Evolutionary conservation across 768 basidiomycete species (phyloP), one percentile per base, ranked within the genome.

Genomic region (Russula sp.): DNA sequence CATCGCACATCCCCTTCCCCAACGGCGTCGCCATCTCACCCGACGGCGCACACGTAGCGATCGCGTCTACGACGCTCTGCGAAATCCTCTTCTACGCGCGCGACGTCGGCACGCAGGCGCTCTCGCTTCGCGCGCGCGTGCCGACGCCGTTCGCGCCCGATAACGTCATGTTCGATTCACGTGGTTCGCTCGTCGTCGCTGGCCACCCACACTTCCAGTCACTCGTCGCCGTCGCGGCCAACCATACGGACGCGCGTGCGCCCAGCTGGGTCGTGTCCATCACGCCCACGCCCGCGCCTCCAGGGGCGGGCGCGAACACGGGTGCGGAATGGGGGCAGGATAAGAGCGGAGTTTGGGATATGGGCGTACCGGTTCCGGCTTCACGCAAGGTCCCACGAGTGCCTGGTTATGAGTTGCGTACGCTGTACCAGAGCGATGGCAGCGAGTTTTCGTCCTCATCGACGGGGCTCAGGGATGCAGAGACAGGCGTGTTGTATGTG

Each of bases 381-480:
- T 75, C 70, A 58, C 69, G 68, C 48, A 77, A 79, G 49, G 76
- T 79, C 0, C 69, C 76, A 0, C 66, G 69, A 16, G 69, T 74
- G 32, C 64, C 63, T 10, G 73, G 73, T 2, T 74, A 79, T 66
- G 75, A 77, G 38, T 58, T 88, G 35, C 75, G 79, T 67, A 87
- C 88, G 0, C 64, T 90, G n/a, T 89, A 87, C 73, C 87, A 87
- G 73, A 89, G 88, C 66, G 76, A 84, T 63, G 87, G 88, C n/a
- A 75, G 77, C 4, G 78, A 78, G 6, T 86, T 86, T 67, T 76
- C 79, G 14, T 73, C 78, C 2, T 82, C 83, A 16, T 73, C 77
- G 8, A 84, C 84, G 8, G 80, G 75, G 1, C 60, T 87, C 64
- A 70, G 76, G 39, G 86, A 88, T 69, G 71, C 76, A 0, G 66